Base-by-base conservation (phyloP, 345 rosid species). In the Conringia planisiliqua region DNA sequence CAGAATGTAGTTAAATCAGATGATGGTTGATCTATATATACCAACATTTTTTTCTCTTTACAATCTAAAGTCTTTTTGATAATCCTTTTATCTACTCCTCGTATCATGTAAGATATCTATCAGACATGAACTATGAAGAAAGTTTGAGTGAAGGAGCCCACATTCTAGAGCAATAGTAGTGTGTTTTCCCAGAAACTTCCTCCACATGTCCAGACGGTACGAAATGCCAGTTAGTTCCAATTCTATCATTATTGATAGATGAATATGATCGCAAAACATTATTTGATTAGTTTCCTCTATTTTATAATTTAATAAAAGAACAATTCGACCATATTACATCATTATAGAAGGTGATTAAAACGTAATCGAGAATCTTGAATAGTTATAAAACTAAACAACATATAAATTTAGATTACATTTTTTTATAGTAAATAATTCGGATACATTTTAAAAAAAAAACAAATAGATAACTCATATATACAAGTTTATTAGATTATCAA, bases 171-270 rank as follows among this genome's bases (percentile, higher is more conserved):
- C 39, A n/a, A 50, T 29, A 48, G 76, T 42, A 22, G 27, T 66
- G 62, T 66, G 1, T 10, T 68, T 58, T 74, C 78, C 73, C 0
- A 59, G 73, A 66, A 74, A 48, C 66, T 74, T 74, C 73, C 67
- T 47, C n/a, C 78, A 74, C 68, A 60, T 75, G 46, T 18, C 67
- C 17, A 29, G 3, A 59, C 6, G 17, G 61, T 57, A 74, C 78
- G 10, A 74, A 3, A 35, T 66, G 62, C 52, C 72, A 66, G 7
- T 66, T 57, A 14, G 57, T 74, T 66, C 67, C 67, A 74, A 12
- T 58, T 39, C 67, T 38, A 29, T 48, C 73, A 74, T 67, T 58
- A 74, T 58, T 74, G 73, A 27, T 44, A 16, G 9, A 17, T 35
- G 66, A 58, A 56, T 56, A 65, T 46, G 36, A 46, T 10, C 27